Base-by-base conservation (phyloP, 2,329 filamentous ascomycete genomes). In the Reticulascus tulasneorum region DNA sequence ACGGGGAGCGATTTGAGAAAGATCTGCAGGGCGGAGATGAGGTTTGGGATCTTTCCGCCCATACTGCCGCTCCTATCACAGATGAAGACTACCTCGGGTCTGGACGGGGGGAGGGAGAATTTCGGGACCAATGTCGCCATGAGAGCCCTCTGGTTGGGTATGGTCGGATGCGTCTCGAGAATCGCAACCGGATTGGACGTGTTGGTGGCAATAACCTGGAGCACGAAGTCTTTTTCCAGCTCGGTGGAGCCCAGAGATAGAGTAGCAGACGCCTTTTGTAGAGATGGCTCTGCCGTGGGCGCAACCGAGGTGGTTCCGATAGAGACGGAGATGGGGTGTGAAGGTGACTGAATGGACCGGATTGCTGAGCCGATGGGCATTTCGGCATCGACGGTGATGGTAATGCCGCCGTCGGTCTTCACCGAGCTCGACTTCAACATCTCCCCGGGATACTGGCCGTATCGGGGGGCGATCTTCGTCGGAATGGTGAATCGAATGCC, bases 61-160 rank as follows among this genome's bases (percentile, higher is more conserved):
- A 84, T 84, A 40, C 79, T 84, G 0, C 81, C 82, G 37, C 80
- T 85, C 33, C 82, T 73, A 53, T 89, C 84, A 37, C 79, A 82
- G 5, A 89, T 62, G 46, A 89, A 87, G 13, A 88, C 75, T 16
- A 89, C 71, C 51, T 89, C 84, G 4, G 68, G 65, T 35, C 55
- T 58, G 8, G 69, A 64, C 0, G 69, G 52, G 0, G 77, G 75
- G 0, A 86, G 60, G n/a, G 67, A 65, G 58, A 86, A 86, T 43
- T 77, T 80, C 3, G 84, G 84, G 0, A 87, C 80, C 1, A 88
- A 62, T 0, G 82, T 85, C 1, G 74, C 64, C 82, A 89, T 86
- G 39, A 88, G 52, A 1, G 83, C 82, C 4, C 77, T 69, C 31
- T 84, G 79, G 36, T 76, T 66, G 0, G 72, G 63, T 3, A 84